phyloP scores from a whole-genome alignment of 2,329 filamentous ascomycete species.

The Cryphonectria parasitica region DNA sequence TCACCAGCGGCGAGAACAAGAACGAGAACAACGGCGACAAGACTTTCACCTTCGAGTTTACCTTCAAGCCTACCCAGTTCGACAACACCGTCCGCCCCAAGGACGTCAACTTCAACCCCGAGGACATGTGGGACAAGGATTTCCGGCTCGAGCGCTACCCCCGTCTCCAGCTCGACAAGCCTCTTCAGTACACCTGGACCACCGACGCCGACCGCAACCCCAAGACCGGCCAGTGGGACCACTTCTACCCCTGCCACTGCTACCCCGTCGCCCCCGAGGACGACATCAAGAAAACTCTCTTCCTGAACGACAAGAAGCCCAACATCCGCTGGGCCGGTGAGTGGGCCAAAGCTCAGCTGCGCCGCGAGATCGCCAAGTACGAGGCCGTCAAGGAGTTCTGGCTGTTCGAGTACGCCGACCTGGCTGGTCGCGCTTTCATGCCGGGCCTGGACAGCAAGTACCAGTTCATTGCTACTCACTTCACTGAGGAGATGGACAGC shows the following conservation, averaged over 20 bases:
- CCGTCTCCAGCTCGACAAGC: constrained; percentile 14
- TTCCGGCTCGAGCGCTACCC: constrained; percentile 13
- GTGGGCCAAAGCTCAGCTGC: constrained; percentile 21
- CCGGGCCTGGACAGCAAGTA: constrained; percentile 20
- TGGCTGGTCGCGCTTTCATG: background rate
- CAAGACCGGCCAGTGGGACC: background rate
- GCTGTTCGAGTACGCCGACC: constrained; percentile 16
- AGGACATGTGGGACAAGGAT: background rate
- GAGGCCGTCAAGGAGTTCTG: constrained; percentile 25
- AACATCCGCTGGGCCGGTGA: constrained; percentile 13
- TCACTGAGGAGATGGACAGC: constrained; percentile 22
- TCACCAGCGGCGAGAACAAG: background rate
- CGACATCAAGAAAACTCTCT: constrained; percentile 26
- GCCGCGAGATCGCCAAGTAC: constrained; percentile 22
- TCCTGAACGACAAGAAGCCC: constrained; percentile 8
- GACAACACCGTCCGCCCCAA: background rate
- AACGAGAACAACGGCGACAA: background rate
- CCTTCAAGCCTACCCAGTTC: background rate
- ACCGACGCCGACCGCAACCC: background rate
- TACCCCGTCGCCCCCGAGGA: constrained; percentile 19
- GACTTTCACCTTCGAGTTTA: background rate
- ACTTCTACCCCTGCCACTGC: constrained; percentile 12
- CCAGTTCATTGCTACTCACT: constrained; percentile 12
- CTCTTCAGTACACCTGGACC: constrained; percentile 15
- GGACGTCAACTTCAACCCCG: background rate